Base-by-base conservation (phyloP, 495 filamentous ascomycete genomes). In the Viridothelium virens region DNA sequence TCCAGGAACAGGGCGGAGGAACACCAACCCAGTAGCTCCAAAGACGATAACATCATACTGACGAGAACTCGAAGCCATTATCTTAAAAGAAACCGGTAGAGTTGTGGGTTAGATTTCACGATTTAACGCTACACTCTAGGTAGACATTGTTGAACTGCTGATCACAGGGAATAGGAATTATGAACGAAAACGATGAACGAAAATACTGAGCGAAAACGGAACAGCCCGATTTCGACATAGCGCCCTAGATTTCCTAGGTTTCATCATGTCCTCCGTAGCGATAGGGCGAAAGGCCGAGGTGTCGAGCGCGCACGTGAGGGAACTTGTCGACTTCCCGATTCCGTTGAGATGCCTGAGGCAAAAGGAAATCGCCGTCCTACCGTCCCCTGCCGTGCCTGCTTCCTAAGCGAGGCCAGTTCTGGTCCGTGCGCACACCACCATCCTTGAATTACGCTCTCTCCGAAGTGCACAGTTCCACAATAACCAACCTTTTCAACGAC, bases 11-110 rank as follows among this genome's bases (percentile, higher is more conserved):
- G 36, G 11, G 11, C 5, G 1, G 34, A 7, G 41, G 2, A n/a
- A 12, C 33, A 63, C 61, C 5, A 59, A 59, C 53, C 93, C 93
- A 70, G 85, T 85, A 12, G 91, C 91, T 25, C 93, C 93, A 41
- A 93, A 84, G 38, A 97, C 79, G 18, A 96, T 81, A 62, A 96
- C 67, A 70, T 96, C 91, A 76, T 95, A 97, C 75, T 87, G 80
- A 64, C 86, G 85, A 72, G 74, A 71, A 36, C 74, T 71, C 44
- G 76, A 62, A 7, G 66, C 46, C 76, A 82, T 81, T 37, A 16
- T 66, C 56, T 46, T 14, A 16, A n/a, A 18, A 47, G 25, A 33
- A 47, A 16, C 41, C n/a, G 6, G 25, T 4, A 38, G 38, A 46
- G 62, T 63, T 56, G 39, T 39, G 39, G 0, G 44, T 61, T 18